Evolutionary conservation across 2,329 filamentous ascomycete genomes (phyloP), one percentile per base, ranked within the genome.

Genomic region (Aspergillus terreus): DNA sequence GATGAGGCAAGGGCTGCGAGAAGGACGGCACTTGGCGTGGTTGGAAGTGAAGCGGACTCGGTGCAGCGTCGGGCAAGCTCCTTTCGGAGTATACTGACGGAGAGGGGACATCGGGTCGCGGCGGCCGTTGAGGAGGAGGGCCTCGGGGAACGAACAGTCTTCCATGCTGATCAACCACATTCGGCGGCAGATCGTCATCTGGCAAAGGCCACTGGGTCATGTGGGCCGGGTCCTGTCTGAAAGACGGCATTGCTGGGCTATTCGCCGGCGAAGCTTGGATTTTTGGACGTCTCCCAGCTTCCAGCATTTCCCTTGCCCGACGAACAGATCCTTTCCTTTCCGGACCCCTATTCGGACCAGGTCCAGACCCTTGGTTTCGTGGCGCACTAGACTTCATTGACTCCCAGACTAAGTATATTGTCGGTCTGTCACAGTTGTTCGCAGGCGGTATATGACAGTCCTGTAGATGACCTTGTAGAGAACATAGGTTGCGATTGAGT

Each of bases 181-280:
- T 65, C 23, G 60, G 49, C 23, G 59, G 56, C 14, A 58, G 55
- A 32, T 63, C 51, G 44, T 67, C 64, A 55, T 71, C 67, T n/a
- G 71, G 65, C 9, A 78, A 64, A 45, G 76, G 75, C 76, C 76
- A 78, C 63, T 76, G 72, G 35, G 71, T 70, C 53, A 68, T 65
- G 46, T 71, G 71, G 9, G 72, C 65, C n/a, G 55, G 47, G 33
- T 63, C 48, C 10, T 52, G 47, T 36, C 58, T 54, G 12, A 57
- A 50, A 33, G 53, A 53, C 40, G 56, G 58, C 36, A 48, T n/a
- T 50, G 47, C 19, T 40, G 32, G 54, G 25, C 43, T 19, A 40
- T 47, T 54, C 32, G 62, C 53, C 44, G 51, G 50, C 38, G 44
- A 50, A 15, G 49, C 46, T 30, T 47, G 53, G 36, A 51, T 44